These are phyloP conservation scores for Pulveroboletus ravenelii DNA, from an alignment of 768 basidiomycete genomes.

Conservation along the genomic window DNA sequence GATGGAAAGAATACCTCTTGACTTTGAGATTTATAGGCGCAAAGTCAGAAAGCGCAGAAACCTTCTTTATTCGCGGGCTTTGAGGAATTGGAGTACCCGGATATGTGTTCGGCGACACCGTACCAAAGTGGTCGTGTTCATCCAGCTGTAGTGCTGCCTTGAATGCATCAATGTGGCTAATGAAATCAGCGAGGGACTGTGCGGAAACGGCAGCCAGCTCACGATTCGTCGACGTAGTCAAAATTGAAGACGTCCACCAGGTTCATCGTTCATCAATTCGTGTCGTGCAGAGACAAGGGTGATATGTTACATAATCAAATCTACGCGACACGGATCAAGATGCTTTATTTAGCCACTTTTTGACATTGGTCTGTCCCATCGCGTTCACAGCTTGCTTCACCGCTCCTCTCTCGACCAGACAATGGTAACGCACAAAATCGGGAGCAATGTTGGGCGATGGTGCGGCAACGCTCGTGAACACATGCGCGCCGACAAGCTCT, in stretches of 20 bases:
- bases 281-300: background rate
- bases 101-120: constrained; percentile 18
- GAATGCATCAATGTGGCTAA: constrained; percentile 71
- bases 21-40: constrained; percentile 87
- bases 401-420: constrained; percentile 55
- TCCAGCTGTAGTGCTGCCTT: constrained; percentile 64
- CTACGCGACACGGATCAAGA: constrained; percentile 3
- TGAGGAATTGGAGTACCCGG: constrained; percentile 22
- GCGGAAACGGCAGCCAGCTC: constrained; percentile 20
- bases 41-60: constrained; percentile 81
- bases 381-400: constrained; percentile 65
- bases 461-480: constrained; percentile 52
- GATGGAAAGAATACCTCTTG: constrained; percentile 46
- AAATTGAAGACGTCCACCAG: constrained; percentile 34
- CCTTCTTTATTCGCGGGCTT: constrained; percentile 62
- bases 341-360: constrained; percentile 72
- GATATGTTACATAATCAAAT: constrained; percentile 23
- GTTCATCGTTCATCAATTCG: constrained; percentile 9
- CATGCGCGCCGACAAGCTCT: constrained; percentile 47
- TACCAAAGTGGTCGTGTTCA: constrained; percentile 35
- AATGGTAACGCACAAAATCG: constrained; percentile 76
- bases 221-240: constrained; percentile 74
- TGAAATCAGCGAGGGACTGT: background rate
- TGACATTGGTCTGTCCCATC: constrained; percentile 64
- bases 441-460: constrained; percentile 48